A percentile compares a stretch with the other conserved stretches of the same genome.
Evolutionary conservation across 306 rosid genomes (phyloP).

Genomic region (Pachyrhizus erosus): DNA sequence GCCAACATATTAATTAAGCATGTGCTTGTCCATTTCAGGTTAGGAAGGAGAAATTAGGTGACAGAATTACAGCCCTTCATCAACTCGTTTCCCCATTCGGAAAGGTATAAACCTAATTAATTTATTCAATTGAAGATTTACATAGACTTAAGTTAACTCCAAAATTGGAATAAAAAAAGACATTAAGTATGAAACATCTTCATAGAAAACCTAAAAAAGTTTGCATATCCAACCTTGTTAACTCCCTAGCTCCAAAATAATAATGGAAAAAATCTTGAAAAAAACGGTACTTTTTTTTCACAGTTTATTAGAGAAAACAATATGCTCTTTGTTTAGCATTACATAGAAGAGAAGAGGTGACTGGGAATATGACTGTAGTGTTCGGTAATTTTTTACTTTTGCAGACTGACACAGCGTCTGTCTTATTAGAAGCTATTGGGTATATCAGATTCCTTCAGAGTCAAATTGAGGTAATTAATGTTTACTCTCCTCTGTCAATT

Average conservation of each 20-base stretch:
- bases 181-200: neutral
- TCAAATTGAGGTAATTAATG: constrained; percentile 90
- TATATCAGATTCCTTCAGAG: constrained; percentile 99
- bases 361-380: constrained; percentile 54
- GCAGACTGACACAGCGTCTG: constrained; percentile 99
- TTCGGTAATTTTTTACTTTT: constrained; percentile 59
- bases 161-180: neutral
- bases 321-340: constrained; percentile 23
- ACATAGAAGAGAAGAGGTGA: constrained; percentile 36
- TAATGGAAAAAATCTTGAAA: neutral
- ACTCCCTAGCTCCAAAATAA: neutral
- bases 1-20: constrained; percentile 21
- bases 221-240: neutral
- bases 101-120: constrained; percentile 60
- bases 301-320: neutral
- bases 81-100: constrained; percentile 99
- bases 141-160: neutral
- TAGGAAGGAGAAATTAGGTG: constrained; percentile 99
- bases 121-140: neutral
- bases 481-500: constrained; percentile 42
- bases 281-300: neutral
- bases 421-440: constrained; percentile 98
- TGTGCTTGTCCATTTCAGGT: constrained; percentile 63
- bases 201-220: constrained; percentile 16
- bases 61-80: constrained; percentile 96